These are phyloP conservation scores for Ceriops zippeliana DNA, from an alignment of 345 rosid genomes.

Conservation along the genomic window DNA sequence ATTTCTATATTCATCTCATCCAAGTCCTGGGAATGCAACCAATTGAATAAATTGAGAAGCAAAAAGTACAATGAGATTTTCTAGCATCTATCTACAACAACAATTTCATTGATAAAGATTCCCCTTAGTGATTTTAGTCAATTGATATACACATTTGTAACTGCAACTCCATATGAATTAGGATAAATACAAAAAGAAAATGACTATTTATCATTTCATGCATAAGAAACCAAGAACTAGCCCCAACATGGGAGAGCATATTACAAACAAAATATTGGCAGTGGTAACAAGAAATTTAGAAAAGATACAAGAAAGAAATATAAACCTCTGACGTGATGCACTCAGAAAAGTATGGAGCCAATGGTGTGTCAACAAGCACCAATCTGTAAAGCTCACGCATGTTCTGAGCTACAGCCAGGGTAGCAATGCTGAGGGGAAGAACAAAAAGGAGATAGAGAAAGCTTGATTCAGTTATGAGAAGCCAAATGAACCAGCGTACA, in stretches of 20 bases:
- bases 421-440: slow-evolving; percentile 67
- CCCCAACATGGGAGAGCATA: no score
- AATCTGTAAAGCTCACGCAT: slow-evolving; percentile 95
- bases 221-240: no score
- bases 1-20: slow-evolving; percentile 75
- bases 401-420: slow-evolving; percentile 97
- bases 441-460: slow-evolving; percentile 1
- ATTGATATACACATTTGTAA: no score
- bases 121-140: no score
- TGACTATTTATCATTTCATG: no score
- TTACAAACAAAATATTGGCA: neutral
- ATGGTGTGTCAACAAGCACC: slow-evolving; percentile 99
- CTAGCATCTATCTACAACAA: no score
- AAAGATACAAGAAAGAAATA: neutral
- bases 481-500: neutral
- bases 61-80: neutral
- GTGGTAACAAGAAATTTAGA: neutral
- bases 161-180: no score
- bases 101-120: no score
- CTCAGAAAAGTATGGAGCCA: slow-evolving; percentile 97
- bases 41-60: neutral
- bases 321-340: slow-evolving; percentile 94
- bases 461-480: neutral
- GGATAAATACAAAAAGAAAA: no score
- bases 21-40: slow-evolving; percentile 51